These are phyloP conservation scores for Phanerodontia chrysosporium DNA, from an alignment of 768 basidiomycete species.

Conservation along the genomic window DNA sequence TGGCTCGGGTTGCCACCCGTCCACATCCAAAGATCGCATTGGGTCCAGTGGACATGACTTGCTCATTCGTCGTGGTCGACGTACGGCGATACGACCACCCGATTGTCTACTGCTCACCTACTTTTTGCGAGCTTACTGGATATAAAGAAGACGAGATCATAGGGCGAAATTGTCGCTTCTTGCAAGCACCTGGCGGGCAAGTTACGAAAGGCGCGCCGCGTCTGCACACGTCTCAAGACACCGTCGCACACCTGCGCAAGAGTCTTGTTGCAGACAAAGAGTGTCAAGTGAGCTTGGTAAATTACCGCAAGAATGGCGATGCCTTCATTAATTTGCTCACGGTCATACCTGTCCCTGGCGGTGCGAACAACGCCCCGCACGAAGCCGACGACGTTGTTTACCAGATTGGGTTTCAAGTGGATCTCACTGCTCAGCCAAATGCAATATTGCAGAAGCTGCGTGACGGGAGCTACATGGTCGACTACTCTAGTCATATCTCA, in stretches of 20 bases:
- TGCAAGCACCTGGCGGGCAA: slow-evolving; percentile 72
- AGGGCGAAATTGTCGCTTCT: slow-evolving; percentile 87
- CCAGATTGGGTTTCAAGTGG: slow-evolving; percentile 95
- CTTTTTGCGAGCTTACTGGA: slow-evolving; percentile 75
- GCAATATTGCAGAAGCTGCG: slow-evolving; percentile 75
- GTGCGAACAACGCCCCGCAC: slow-evolving; percentile 36
- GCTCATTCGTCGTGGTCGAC: slow-evolving; percentile 90
- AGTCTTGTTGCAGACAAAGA: slow-evolving; percentile 73
- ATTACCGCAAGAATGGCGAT: slow-evolving; percentile 80
- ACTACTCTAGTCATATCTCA: slow-evolving; percentile 38
- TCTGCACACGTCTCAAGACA: slow-evolving; percentile 57
- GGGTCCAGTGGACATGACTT: slow-evolving; percentile 90
- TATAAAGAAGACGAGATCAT: slow-evolving; percentile 74
- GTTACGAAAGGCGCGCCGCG: slow-evolving; percentile 50
- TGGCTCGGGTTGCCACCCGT: slow-evolving; percentile 72
- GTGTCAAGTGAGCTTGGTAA: slow-evolving; percentile 82
- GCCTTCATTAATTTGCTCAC: slow-evolving; percentile 92
- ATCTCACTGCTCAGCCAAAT: slow-evolving; percentile 82
- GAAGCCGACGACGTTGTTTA: slow-evolving; percentile 73
- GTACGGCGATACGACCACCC: slow-evolving; percentile 76
- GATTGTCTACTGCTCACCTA: slow-evolving; percentile 87
- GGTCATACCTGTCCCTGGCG: slow-evolving; percentile 79
- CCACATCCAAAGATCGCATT: slow-evolving; percentile 71
- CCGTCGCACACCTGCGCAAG: slow-evolving; percentile 65
- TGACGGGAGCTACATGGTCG: slow-evolving; percentile 73